These are phyloP conservation scores for Pseudogymnoascus sp. DNA, from an alignment of 2,329 filamentous ascomycete genomes.

Conservation along the genomic window DNA sequence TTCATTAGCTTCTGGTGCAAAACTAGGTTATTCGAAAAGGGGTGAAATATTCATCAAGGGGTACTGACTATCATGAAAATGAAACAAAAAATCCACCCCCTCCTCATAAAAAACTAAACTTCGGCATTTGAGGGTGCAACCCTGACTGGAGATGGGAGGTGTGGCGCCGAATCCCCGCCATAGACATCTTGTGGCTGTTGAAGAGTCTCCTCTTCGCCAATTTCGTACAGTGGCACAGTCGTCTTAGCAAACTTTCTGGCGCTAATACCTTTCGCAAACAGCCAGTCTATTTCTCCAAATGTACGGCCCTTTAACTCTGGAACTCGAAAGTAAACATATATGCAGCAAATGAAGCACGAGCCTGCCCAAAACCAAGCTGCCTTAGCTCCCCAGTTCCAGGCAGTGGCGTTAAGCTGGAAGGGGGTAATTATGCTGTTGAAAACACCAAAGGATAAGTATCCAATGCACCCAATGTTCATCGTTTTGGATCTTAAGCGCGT, in stretches of 20 bases:
- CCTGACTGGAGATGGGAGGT: neutral
- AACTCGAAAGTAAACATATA: slow-evolving; percentile 70
- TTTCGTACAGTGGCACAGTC: neutral
- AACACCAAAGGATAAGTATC: slow-evolving; percentile 66
- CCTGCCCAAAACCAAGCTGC: slow-evolving; percentile 72
- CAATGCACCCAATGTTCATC: slow-evolving; percentile 72
- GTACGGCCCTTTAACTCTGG: slow-evolving; percentile 73
- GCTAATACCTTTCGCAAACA: slow-evolving; percentile 63
- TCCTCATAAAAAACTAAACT: neutral
- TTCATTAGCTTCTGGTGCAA: neutral
- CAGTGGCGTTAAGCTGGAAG: slow-evolving; percentile 83
- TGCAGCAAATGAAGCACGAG: slow-evolving; percentile 44
- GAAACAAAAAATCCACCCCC: neutral
- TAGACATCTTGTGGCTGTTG: neutral
- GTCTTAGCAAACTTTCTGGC: slow-evolving; percentile 31
- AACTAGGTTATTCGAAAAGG: neutral
- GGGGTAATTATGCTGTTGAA: slow-evolving; percentile 74
- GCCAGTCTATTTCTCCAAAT: slow-evolving; percentile 76
- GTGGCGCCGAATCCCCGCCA: neutral
- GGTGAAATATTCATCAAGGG: neutral
- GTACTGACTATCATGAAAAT: slow-evolving; percentile 8
- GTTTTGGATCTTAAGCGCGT: slow-evolving; percentile 84
- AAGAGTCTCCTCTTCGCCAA: neutral
- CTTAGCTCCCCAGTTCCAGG: slow-evolving; percentile 81
- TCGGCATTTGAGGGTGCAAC: neutral